Evolutionary conservation across 306 rosid species (phyloP).

Genomic region (Dalbergia cochinchinensis): DNA sequence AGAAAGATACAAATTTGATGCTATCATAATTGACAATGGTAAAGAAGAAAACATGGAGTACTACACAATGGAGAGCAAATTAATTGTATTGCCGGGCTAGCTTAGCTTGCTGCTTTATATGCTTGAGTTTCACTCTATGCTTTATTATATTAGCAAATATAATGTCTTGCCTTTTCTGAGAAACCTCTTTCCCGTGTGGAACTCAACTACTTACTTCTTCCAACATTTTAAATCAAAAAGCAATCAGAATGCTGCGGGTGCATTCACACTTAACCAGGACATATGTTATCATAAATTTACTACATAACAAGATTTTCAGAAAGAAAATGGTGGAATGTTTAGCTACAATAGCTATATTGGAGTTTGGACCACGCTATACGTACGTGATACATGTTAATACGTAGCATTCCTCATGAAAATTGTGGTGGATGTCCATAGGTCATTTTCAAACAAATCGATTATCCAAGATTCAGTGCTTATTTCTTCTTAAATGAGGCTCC

Average conservation of each 20-base stretch:
- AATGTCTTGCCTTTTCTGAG: constrained; percentile 20
- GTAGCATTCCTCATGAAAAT: not conserved
- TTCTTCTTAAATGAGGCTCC: constrained; percentile 18
- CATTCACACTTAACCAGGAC: constrained; percentile 18
- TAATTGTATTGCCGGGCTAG: not conserved
- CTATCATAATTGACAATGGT: constrained; percentile 23
- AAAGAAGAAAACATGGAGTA: constrained; percentile 8
- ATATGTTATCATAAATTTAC: not conserved
- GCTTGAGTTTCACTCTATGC: not conserved
- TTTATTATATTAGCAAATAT: not conserved
- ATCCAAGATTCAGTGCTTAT: constrained; percentile 7
- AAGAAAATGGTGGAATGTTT: not conserved
- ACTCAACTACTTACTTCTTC: constrained; percentile 13
- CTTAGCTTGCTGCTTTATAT: not conserved
- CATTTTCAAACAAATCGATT: constrained; percentile 25
- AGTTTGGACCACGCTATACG: constrained; percentile 35
- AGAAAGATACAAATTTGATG: constrained; percentile 34
- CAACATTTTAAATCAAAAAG: constrained; percentile 3
- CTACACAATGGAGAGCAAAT: not conserved
- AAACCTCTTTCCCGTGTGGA: constrained; percentile 39
- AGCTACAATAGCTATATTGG: not conserved
- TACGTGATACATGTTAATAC: not conserved
- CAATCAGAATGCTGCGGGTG: not conserved
- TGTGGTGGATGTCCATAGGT: constrained; percentile 33
- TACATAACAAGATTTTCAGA: not conserved